Base-by-base conservation (phyloP, 2,329 filamentous ascomycete species). In the Fonsecaea erecta region DNA sequence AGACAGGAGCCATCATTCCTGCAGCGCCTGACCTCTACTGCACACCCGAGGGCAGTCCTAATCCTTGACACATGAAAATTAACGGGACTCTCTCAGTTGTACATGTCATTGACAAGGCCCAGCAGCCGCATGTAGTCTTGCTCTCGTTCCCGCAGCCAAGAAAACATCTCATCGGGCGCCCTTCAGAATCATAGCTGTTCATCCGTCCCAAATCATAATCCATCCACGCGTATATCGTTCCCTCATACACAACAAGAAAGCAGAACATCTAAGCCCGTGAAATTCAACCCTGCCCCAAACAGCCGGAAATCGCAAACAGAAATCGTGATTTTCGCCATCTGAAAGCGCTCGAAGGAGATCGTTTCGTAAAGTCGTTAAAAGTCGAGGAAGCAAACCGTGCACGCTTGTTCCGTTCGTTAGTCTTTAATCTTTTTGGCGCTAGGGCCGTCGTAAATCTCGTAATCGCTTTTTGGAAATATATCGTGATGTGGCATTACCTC, bases 321-420 rank as follows among this genome's bases (percentile, higher is more conserved):
- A 58, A 46, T 69, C 64, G 48, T 67, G 35, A 67, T 40, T 60
- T 66, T 63, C 62, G 61, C 64, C 67, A 53, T 58, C 34, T 67
- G 64, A 54, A 40, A 67, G 62, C 67, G 64, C 64, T 67, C 21
- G 52, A 69, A 69, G 52, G 63, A 69, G 69, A 71, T 72, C 71
- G 69, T 71, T 56, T 71, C 71, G 61, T 71, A 65, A 69, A 57
- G 59, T 71, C 66, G 64, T 71, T 64, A 65, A 57, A 66, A 53
- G 52, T 65, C 56, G 63, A 48, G 63, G 63, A 65, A 70, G 59
- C 62, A 66, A 69, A 65, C 60, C 60, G 68, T 62, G 60, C 65
- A 60, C 63, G 68, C 63, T 68, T 69, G 65, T 69, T 67, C 62
- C 58, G 43, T 67, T 70, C 67, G 66, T 70, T 64, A 67, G 64